phyloP scores from a whole-genome alignment of 768 basidiomycete genomes.

The Boletus eberwhitei region DNA sequence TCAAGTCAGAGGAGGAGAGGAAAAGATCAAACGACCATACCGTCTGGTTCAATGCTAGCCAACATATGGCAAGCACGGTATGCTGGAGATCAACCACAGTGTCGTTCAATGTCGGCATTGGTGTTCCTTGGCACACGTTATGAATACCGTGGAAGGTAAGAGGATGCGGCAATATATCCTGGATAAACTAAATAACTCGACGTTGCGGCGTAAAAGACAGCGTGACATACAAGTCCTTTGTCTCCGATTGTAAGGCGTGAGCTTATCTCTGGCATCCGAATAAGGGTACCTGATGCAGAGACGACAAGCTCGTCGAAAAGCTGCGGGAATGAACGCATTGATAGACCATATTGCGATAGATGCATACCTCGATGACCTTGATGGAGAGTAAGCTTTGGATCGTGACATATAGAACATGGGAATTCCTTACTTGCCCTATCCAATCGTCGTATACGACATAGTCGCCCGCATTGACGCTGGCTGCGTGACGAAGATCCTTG shows the following conservation, averaged over 20 bases:
- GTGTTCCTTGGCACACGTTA: conserved; percentile 43
- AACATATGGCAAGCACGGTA: conserved; percentile 75
- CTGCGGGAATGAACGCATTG: conserved; percentile 37
- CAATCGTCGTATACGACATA: conserved; percentile 82
- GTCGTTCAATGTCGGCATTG: conserved; percentile 45
- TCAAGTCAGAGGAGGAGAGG: conserved; percentile 1
- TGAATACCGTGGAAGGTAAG: conserved; percentile 45
- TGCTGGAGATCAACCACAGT: conserved; percentile 72
- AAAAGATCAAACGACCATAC: conserved; percentile 38
- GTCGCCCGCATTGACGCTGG: conserved; percentile 71
- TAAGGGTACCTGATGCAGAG: conserved; percentile 63
- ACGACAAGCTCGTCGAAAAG: conserved; percentile 81
- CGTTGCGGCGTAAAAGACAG: not conserved
- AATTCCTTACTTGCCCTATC: conserved; percentile 76
- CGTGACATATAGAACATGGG: conserved; percentile 5
- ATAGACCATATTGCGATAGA: not conserved
- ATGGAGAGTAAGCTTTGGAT: conserved; percentile 12
- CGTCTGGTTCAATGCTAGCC: conserved; percentile 86
- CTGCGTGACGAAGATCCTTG: conserved; percentile 53
- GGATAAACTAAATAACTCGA: conserved; percentile 5
- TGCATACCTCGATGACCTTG: conserved; percentile 73
- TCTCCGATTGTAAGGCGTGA: conserved; percentile 75
- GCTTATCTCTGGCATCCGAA: conserved; percentile 73
- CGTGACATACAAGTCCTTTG: conserved; percentile 57
- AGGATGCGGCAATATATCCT: conserved; percentile 69